These are phyloP conservation scores for Trichomonas gallinae DNA, from an alignment of 208 protist species.

Conservation along the genomic window DNA sequence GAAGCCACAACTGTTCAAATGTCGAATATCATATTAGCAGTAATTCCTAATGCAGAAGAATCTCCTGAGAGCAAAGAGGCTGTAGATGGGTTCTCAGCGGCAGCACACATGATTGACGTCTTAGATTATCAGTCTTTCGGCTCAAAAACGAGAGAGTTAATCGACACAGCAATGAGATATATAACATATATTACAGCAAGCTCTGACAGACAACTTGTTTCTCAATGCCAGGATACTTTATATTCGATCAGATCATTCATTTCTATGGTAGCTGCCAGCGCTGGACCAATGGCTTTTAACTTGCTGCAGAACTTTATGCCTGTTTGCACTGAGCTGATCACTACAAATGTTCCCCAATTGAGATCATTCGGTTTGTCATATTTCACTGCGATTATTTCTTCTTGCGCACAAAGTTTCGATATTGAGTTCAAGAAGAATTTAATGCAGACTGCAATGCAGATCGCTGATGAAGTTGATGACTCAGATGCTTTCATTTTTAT, in stretches of 20 bases:
- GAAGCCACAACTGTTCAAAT: not conserved
- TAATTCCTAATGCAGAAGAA: not conserved
- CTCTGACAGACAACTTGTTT: not conserved
- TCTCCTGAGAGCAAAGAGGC: not conserved
- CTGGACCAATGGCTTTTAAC: not conserved
- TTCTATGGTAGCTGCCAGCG: not conserved
- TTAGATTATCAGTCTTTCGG: not conserved
- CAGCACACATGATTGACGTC: not conserved
- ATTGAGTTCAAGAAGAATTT: not conserved
- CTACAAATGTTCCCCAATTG: not conserved
- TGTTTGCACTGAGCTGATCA: not conserved
- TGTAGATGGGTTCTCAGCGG: not conserved
- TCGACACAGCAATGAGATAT: not conserved
- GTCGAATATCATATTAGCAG: not conserved
- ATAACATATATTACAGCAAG: not conserved
- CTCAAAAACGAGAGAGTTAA: not conserved
- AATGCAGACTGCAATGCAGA: not conserved
- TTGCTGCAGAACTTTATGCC: not conserved
- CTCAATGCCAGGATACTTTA: not conserved
- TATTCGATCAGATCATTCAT: not conserved
- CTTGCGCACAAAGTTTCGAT: not conserved
- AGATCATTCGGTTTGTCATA: not conserved
- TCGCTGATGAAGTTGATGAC: not conserved
- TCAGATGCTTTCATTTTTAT: not conserved
- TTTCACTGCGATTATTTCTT: not conserved